These are phyloP conservation scores for Cenchrus americanus DNA, from an alignment of 176 grass and related monocot genomes.

Conservation along the genomic window DNA sequence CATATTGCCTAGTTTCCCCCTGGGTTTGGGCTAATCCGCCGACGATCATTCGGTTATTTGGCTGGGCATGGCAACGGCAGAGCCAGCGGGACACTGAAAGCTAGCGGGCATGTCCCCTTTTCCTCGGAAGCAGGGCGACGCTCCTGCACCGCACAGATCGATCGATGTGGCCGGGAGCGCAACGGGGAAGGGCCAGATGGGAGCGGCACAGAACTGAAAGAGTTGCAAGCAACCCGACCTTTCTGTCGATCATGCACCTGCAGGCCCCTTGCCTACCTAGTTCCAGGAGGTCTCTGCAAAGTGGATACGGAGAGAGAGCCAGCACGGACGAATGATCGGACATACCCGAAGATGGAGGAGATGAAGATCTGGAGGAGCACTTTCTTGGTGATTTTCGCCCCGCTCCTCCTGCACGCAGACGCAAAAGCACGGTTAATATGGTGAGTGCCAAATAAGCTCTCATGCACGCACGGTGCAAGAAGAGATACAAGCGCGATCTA, in stretches of 20 bases:
- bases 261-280: background rate
- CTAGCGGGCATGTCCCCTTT: constrained; percentile 26
- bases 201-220: background rate
- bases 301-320: background rate
- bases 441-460: background rate
- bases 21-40: background rate
- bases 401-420: constrained; percentile 47
- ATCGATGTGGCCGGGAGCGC: background rate
- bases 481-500: background rate
- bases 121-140: constrained; percentile 2
- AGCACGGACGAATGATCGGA: background rate
- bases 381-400: constrained; percentile 57
- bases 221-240: background rate
- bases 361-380: constrained; percentile 71
- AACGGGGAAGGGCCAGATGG: background rate
- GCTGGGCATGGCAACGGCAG: background rate
- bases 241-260: background rate
- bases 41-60: background rate
- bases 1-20: background rate
- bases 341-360: constrained; percentile 84
- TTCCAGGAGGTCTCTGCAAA: constrained; percentile 1
- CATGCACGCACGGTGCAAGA: background rate
- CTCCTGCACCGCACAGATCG: constrained; percentile 36
- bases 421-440: background rate
- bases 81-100: constrained; percentile 7